Conservation (phyloP, 345 rosid genomes). For the Citrus maxima region DNA sequence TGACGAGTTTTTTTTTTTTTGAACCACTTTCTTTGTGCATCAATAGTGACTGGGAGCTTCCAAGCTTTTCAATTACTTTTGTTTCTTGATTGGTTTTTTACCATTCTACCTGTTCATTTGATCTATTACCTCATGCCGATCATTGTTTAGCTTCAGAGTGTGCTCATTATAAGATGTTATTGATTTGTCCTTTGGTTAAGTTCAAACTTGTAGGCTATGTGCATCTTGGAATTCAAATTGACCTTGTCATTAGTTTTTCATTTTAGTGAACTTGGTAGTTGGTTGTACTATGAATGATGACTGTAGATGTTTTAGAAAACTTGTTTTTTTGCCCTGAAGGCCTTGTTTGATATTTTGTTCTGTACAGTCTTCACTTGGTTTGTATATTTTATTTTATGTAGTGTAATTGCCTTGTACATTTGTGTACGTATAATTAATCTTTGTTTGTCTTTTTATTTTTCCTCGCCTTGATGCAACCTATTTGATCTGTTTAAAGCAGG, state of each 20-base stretch:
- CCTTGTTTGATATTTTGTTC: background rate
- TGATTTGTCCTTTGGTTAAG: background rate
- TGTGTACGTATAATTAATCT: too few relatives aligned
- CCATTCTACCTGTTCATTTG: background rate
- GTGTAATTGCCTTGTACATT: background rate
- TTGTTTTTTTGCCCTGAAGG: background rate
- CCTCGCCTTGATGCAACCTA: background rate
- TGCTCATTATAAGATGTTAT: background rate
- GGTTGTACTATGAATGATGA: background rate
- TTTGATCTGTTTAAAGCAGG: slow-evolving; percentile 44
- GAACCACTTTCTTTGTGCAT: too few relatives aligned
- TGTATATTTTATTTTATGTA: background rate
- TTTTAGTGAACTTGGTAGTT: background rate
- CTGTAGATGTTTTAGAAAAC: background rate
- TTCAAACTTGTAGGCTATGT: background rate
- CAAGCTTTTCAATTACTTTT: background rate
- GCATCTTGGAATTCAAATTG: background rate
- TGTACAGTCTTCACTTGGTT: background rate
- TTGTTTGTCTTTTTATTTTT: background rate
- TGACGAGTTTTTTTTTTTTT: too few relatives aligned
- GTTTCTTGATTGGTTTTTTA: background rate
- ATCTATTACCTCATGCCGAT: background rate
- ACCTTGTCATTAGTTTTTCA: background rate
- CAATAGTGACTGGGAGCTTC: background rate
- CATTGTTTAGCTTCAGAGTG: background rate